These are phyloP conservation scores for Dipteronia sinensis DNA, from an alignment of 345 rosid species.

Conservation along the genomic window DNA sequence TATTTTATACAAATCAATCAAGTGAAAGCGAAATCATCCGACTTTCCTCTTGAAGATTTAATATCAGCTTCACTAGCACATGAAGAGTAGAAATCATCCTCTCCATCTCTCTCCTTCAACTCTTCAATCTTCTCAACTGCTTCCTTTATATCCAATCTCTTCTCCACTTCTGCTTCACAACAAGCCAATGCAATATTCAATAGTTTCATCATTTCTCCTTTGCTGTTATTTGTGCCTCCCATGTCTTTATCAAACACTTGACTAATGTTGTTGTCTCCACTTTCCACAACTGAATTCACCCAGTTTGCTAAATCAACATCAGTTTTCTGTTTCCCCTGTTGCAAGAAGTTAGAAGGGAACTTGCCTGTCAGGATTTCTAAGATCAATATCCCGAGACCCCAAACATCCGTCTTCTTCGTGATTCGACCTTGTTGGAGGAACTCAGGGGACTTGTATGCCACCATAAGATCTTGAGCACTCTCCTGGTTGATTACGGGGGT, in stretches of 20 bases:
- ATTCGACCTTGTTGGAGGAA: constrained; percentile 56
- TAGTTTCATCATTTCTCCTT: constrained; percentile 55
- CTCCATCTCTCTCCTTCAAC: constrained; percentile 47
- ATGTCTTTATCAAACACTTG: constrained; percentile 67
- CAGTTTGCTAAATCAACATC: constrained; percentile 53
- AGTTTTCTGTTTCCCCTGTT: constrained; percentile 33
- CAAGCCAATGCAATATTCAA: constrained; percentile 70
- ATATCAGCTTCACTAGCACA: constrained; percentile 52
- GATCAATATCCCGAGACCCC: constrained; percentile 78
- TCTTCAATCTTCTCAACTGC: constrained; percentile 64
- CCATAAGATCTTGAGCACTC: constrained; percentile 74
- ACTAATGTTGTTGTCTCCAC: constrained; percentile 22
- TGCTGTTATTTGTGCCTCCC: constrained; percentile 28
- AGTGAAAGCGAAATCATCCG: constrained; percentile 37
- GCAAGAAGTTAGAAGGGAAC: constrained; percentile 55
- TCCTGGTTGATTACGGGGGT: constrained; percentile 81
- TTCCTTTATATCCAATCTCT: constrained; percentile 72
- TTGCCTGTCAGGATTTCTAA: constrained; percentile 76
- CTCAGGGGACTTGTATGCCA: constrained; percentile 89
- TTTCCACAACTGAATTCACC: constrained; percentile 40
- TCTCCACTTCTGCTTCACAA: constrained; percentile 68
- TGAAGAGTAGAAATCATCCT: constrained; percentile 62
- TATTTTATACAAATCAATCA: neutral
- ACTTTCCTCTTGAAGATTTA: constrained; percentile 35
- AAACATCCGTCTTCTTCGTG: constrained; percentile 87